Evolutionary conservation across 2,329 filamentous ascomycete species (phyloP).

Genomic region (Thelonectria blattea): DNA sequence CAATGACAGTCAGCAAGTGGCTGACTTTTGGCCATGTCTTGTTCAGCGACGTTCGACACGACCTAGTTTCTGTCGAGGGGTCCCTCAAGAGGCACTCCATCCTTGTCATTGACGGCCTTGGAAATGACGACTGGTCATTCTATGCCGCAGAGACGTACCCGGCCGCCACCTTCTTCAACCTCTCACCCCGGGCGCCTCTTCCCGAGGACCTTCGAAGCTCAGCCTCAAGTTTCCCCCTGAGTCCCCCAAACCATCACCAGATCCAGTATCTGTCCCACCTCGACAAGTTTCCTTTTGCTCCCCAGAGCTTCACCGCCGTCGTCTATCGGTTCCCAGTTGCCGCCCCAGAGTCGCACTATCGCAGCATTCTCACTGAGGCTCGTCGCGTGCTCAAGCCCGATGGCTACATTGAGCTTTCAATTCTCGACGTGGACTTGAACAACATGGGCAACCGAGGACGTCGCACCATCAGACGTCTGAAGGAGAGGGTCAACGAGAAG

Average conservation of each 20-base stretch:
- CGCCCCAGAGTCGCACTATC: slow-evolving; percentile 70
- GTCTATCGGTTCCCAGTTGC: slow-evolving; percentile 79
- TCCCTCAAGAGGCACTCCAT: slow-evolving; percentile 62
- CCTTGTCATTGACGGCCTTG: slow-evolving; percentile 80
- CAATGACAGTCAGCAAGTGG: slow-evolving; percentile 88
- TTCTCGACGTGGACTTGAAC: slow-evolving; percentile 80
- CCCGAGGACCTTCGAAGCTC: slow-evolving; percentile 51
- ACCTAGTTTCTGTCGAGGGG: slow-evolving; percentile 57
- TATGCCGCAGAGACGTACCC: slow-evolving; percentile 84
- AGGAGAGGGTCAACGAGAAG: slow-evolving; percentile 69
- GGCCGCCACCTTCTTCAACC: slow-evolving; percentile 75
- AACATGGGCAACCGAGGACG: slow-evolving; percentile 79
- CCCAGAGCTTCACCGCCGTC: slow-evolving; percentile 76
- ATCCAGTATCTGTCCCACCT: slow-evolving; percentile 69
- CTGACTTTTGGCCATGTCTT: slow-evolving; percentile 83
- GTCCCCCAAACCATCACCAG: slow-evolving; percentile 76
- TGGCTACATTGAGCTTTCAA: slow-evolving; percentile 78
- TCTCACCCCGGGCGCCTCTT: slow-evolving; percentile 65
- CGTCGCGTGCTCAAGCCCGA: slow-evolving; percentile 79
- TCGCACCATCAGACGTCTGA: slow-evolving; percentile 71
- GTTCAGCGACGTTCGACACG: slow-evolving; percentile 79
- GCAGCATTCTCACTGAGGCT: slow-evolving; percentile 74
- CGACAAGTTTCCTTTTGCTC: slow-evolving; percentile 75
- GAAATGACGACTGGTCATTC: slow-evolving; percentile 89
- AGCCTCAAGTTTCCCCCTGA: slow-evolving; percentile 57